These are phyloP conservation scores for Colletotrichum gigasporum DNA, from an alignment of 2,329 filamentous ascomycete species.

Conservation along the genomic window DNA sequence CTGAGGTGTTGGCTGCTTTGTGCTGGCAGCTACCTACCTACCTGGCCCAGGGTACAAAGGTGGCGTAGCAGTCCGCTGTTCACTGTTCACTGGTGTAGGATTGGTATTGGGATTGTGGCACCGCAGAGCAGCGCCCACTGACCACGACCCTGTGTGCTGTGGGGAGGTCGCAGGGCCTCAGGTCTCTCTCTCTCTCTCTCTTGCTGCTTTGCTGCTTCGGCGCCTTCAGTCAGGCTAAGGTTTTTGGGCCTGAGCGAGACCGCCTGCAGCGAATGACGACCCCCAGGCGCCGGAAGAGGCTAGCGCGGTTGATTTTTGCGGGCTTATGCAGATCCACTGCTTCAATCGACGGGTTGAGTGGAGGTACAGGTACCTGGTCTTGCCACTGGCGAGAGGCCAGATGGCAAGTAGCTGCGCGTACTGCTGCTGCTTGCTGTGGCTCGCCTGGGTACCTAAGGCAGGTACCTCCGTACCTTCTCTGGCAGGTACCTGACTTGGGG, in stretches of 20 bases:
- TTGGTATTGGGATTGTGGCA: neutral
- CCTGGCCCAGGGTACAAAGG: neutral
- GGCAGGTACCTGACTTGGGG: slow-evolving; percentile 6
- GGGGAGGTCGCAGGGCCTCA: too few species aligned
- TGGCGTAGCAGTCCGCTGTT: neutral
- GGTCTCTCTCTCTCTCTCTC: neutral
- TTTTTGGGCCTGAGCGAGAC: slow-evolving; percentile 25
- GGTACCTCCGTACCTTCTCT: neutral
- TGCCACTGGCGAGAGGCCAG: neutral
- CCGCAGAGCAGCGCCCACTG: neutral
- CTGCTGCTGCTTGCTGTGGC: neutral
- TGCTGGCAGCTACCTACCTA: neutral
- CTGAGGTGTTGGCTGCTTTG: too few species aligned
- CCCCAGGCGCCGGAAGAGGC: neutral
- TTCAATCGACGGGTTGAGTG: slow-evolving; percentile 13
- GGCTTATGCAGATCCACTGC: slow-evolving; percentile 27
- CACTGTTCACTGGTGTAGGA: neutral
- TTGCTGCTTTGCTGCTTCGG: neutral
- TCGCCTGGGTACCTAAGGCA: slow-evolving; percentile 6
- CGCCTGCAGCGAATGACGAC: slow-evolving; percentile 31
- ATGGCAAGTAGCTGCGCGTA: slow-evolving; percentile 1
- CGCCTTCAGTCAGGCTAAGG: slow-evolving; percentile 14
- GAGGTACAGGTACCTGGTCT: neutral
- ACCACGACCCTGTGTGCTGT: neutral
- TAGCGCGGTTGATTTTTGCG: slow-evolving; percentile 6